Evolutionary conservation across 2,329 filamentous ascomycete genomes (phyloP), one percentile per base, ranked within the genome.

Genomic region (Aspergillus ochraceoroseus): DNA sequence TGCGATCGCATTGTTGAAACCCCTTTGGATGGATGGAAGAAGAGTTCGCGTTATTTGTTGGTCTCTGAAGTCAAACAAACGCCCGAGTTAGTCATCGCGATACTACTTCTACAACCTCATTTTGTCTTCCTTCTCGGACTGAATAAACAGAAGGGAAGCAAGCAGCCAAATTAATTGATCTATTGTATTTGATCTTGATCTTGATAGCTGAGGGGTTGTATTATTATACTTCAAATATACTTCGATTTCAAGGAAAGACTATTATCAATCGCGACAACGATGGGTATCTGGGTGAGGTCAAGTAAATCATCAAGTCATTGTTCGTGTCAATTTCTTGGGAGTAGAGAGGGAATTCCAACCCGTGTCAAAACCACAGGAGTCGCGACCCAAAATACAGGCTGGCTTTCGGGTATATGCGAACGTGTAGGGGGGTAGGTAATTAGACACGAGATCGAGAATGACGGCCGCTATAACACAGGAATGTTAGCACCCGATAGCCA

Each of bases 201-300:
- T n/a, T n/a, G n/a, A n/a, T n/a, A n/a, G n/a, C n/a, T n/a, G n/a
- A n/a, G n/a, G n/a, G n/a, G n/a, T n/a, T 86, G 82, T 48, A 73
- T 86, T 14, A 81, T 77, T 1, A 22, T 22, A n/a, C n/a, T n/a
- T n/a, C n/a, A 5, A 22, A 22, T 22, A 9, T 9, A 9, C 5
- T 5, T 5, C 20, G 5, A 22, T 22, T 22, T 22, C 5, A 22
- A 22, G 20, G 6, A 28, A 33, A 12, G 18, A 13, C 31, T 12
- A 23, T 22, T 18, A 33, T 23, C 4, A 33, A 33, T 22, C 11
- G 6, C 12, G 17, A 32, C 20, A 22, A 32, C 11, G 18, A 9
- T 13, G 31, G 31, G 31, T 33, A 33, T 33, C 31, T n/a, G 15
- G 15, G 4, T 7, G 23, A 13, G 7, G 20, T 20, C n/a, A 33